These are phyloP conservation scores for Paracorniculantispora psalliotae DNA, from an alignment of 2,329 filamentous ascomycete species.

Conservation along the genomic window DNA sequence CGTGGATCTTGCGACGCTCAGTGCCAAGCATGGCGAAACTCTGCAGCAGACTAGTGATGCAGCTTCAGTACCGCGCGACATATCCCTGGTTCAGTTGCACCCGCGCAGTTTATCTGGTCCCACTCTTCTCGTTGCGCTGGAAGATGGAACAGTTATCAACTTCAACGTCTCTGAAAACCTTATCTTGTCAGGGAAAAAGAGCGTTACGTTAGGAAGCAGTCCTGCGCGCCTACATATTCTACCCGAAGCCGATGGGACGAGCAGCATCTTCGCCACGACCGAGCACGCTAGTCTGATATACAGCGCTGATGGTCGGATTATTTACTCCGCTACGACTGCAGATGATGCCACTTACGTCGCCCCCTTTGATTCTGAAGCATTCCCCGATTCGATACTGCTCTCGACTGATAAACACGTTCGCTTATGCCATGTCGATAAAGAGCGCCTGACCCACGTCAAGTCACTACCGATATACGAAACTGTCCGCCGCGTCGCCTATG, in stretches of 20 bases:
- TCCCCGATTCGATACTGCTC: conserved; percentile 73
- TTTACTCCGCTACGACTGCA: conserved; percentile 91
- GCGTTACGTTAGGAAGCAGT: conserved; percentile 77
- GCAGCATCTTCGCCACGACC: conserved; percentile 85
- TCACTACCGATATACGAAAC: conserved; percentile 75
- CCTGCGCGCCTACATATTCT: conserved; percentile 77
- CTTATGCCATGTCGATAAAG: conserved; percentile 75
- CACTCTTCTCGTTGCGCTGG: conserved; percentile 83
- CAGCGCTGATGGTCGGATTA: conserved; percentile 75
- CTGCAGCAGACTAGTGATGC: conserved; percentile 58
- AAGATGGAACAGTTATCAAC: conserved; percentile 85
- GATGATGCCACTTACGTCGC: conserved; percentile 79
- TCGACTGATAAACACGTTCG: conserved; percentile 72
- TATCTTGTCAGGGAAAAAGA: conserved; percentile 67
- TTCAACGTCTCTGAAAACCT: conserved; percentile 67
- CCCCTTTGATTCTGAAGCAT: conserved; percentile 75
- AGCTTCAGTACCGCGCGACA: conserved; percentile 74
- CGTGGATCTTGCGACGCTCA: conserved; percentile 61
- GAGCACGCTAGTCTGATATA: conserved; percentile 95
- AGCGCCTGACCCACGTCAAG: conserved; percentile 83
- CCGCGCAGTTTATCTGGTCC: conserved; percentile 53
- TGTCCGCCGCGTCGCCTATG: conserved; percentile 82
- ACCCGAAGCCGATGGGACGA: conserved; percentile 61
- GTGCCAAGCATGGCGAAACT: conserved; percentile 59
- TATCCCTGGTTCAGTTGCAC: conserved; percentile 75